Percentiles rank a stretch among this genome's conserved stretches.
phyloP scores from a whole-genome alignment of 2,329 filamentous ascomycete genomes.

The Aspergillus proliferans region DNA sequence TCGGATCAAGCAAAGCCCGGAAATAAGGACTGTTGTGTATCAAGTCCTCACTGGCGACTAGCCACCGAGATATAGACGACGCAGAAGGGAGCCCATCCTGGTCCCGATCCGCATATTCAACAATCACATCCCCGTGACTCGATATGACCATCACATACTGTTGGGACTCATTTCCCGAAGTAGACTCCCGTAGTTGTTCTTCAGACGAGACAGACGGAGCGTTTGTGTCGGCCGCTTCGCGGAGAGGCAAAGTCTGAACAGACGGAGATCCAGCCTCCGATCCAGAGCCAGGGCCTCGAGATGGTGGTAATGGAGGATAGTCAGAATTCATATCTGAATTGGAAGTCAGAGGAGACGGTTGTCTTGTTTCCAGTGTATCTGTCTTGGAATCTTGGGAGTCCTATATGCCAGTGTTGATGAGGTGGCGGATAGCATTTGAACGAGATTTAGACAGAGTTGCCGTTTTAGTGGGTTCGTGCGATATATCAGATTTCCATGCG shows the following conservation, averaged over 20 bases:
- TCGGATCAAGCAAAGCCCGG: constrained; percentile 32
- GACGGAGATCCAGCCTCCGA: neutral
- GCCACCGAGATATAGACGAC: constrained; percentile 19
- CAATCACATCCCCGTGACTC: constrained; percentile 28
- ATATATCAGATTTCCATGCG: neutral
- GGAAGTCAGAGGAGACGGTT: neutral
- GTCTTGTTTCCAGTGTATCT: neutral
- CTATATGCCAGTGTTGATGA: neutral
- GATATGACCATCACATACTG: constrained; percentile 17
- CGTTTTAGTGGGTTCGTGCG: too few relatives aligned
- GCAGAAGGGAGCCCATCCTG: constrained; percentile 3
- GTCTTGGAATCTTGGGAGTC: too few relatives aligned
- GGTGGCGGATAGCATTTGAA: neutral
- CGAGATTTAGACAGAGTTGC: neutral
- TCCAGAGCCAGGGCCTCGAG: neutral
- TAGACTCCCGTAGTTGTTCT: neutral
- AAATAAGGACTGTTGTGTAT: constrained; percentile 35
- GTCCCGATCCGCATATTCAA: constrained; percentile 24
- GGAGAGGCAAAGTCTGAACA: constrained; percentile 3
- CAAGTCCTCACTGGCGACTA: constrained; percentile 28
- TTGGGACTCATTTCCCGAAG: neutral
- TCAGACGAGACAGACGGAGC: neutral
- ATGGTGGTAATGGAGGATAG: constrained; percentile 16
- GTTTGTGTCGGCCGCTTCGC: neutral
- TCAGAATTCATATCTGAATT: constrained; percentile 18